Conservation (phyloP, 768 basidiomycete genomes). For the Boletus vinaceobasis region DNA sequence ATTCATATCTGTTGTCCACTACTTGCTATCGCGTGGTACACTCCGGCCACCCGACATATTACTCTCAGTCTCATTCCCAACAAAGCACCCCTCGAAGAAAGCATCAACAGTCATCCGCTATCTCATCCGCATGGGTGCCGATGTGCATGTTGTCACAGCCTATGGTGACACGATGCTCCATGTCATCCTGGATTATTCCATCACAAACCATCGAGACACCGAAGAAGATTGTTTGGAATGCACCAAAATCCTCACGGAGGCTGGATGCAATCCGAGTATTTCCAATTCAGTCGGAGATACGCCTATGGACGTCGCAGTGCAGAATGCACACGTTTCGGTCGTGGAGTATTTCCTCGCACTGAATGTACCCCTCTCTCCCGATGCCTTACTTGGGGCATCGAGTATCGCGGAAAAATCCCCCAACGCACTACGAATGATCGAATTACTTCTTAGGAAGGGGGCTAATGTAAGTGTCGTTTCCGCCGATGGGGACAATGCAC, state of each 20-base stretch:
- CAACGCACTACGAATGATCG: background rate
- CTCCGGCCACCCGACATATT: background rate
- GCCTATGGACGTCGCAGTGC: background rate
- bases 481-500: background rate
- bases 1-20: background rate
- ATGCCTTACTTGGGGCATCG: background rate
- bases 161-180: background rate
- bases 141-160: background rate
- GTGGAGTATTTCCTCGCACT: background rate
- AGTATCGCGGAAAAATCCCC: background rate
- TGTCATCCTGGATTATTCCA: background rate
- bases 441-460: background rate
- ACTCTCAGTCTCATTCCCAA: background rate
- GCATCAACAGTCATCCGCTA: background rate
- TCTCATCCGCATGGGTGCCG: background rate
- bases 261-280: background rate
- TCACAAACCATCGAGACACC: background rate
- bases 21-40: background rate
- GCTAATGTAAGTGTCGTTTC: background rate
- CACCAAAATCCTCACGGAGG: background rate
- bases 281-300: background rate
- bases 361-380: background rate
- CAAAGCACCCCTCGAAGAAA: background rate
- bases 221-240: background rate
- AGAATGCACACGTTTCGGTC: background rate